Evolutionary conservation across 75 land plant species (phyloP).

Genomic region (Pinus tabuliformis): DNA sequence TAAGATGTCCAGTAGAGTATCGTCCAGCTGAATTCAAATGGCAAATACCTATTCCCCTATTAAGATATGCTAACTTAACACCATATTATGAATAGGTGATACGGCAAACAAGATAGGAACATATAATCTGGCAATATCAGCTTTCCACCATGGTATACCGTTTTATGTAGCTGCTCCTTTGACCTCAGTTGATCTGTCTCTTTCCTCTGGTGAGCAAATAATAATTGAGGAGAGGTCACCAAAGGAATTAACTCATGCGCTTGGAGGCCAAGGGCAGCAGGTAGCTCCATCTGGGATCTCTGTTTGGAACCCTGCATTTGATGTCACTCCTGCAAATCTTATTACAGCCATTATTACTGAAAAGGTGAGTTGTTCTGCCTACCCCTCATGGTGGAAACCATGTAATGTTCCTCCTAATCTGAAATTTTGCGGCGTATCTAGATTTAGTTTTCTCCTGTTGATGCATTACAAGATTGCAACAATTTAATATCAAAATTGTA

Average conservation of each 20-base stretch:
- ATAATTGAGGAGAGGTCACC: constrained; percentile 85
- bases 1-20: neutral
- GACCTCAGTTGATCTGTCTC: constrained; percentile 77
- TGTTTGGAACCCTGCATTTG: constrained; percentile 99
- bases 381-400: neutral
- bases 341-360: constrained; percentile 93
- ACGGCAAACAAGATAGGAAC: constrained; percentile 99
- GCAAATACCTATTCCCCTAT: neutral
- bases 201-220: constrained; percentile 79
- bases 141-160: constrained; percentile 68
- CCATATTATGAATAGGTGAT: constrained; percentile 54
- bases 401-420: neutral
- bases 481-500: neutral
- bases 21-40: neutral
- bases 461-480: constrained; percentile 3
- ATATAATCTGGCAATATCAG: constrained; percentile 82
- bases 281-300: constrained; percentile 86
- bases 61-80: neutral
- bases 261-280: constrained; percentile 87
- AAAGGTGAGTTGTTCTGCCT: constrained; percentile 52
- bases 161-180: constrained; percentile 94
- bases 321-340: constrained; percentile 87
- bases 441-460: neutral
- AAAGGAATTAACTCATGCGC: constrained; percentile 69
- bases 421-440: neutral